These are phyloP conservation scores for Nicotiana knightiana DNA, from an alignment of 257 asterid species.

Conservation along the genomic window DNA sequence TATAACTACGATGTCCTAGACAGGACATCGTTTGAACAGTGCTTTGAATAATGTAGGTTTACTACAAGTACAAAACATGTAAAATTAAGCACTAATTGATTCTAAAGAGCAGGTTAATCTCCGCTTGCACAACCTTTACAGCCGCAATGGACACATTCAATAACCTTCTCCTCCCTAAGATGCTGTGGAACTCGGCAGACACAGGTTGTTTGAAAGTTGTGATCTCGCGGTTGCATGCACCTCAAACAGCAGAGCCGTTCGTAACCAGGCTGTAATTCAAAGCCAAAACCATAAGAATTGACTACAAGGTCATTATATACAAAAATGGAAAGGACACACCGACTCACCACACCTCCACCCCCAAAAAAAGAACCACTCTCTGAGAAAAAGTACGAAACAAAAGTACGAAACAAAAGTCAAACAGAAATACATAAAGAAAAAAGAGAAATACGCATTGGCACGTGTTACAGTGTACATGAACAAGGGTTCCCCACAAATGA, in stretches of 20 bases:
- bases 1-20: not conserved
- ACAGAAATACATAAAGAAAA: not conserved
- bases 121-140: conserved; percentile 91
- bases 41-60: not conserved
- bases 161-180: conserved; percentile 82
- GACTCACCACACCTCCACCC: not conserved
- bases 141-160: conserved; percentile 88
- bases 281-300: conserved; percentile 8
- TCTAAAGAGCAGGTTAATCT: conserved; percentile 36
- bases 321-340: not conserved
- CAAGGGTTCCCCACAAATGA: not conserved
- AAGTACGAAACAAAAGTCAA: not conserved
- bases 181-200: conserved; percentile 94
- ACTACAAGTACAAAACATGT: not conserved
- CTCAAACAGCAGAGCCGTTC: conserved; percentile 88
- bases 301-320: not conserved
- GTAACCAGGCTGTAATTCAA: conserved; percentile 74
- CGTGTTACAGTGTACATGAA: not conserved
- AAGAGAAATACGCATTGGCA: not conserved
- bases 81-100: not conserved
- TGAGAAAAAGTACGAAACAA: not conserved
- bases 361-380: not conserved
- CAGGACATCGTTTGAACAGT: not conserved
- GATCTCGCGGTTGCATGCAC: conserved; percentile 94
- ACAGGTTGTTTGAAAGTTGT: conserved; percentile 81